A percentile compares a stretch with the other conserved stretches of the same genome.
Conservation (phyloP, 169 alveolate species). For the Cryptosporidium xiaoi region DNA sequence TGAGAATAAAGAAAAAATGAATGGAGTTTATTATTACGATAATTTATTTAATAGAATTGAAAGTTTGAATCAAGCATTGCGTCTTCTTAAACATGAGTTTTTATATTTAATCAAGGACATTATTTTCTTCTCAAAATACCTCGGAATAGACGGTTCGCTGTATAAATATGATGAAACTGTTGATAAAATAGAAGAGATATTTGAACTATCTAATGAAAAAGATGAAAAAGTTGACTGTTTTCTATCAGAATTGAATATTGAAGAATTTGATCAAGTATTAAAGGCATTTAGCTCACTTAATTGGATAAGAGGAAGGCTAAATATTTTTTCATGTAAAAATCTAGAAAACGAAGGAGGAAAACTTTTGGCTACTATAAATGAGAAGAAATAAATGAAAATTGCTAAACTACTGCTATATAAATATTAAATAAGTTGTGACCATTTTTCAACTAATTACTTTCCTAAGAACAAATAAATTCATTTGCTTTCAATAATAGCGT, state of each 20-base stretch:
- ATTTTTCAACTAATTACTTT: no score
- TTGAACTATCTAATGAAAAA: conserved; percentile 5
- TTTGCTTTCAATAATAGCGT: no score
- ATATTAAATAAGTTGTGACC: no score
- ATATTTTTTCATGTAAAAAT: conserved; percentile 12
- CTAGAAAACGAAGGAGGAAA: background rate
- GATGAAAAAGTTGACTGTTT: conserved; percentile 17
- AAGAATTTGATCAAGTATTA: conserved; percentile 14
- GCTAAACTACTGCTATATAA: no score
- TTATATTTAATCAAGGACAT: conserved; percentile 26
- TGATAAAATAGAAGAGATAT: conserved; percentile 13
- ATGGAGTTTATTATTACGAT: background rate
- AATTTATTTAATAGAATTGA: conserved; percentile 9
- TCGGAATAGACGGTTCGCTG: conserved; percentile 14
- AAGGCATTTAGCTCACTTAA: conserved; percentile 16
- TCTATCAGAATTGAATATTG: conserved; percentile 24
- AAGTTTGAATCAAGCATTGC: background rate
- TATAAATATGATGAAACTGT: background rate
- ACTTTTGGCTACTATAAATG: background rate
- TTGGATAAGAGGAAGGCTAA: conserved; percentile 56
- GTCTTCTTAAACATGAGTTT: conserved; percentile 23
- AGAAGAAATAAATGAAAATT: no score
- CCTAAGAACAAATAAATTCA: no score
- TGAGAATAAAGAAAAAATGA: background rate
- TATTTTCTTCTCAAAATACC: conserved; percentile 35